Evolutionary conservation across 106 monocot species (phyloP).

Genomic region (Acorus calamus): DNA sequence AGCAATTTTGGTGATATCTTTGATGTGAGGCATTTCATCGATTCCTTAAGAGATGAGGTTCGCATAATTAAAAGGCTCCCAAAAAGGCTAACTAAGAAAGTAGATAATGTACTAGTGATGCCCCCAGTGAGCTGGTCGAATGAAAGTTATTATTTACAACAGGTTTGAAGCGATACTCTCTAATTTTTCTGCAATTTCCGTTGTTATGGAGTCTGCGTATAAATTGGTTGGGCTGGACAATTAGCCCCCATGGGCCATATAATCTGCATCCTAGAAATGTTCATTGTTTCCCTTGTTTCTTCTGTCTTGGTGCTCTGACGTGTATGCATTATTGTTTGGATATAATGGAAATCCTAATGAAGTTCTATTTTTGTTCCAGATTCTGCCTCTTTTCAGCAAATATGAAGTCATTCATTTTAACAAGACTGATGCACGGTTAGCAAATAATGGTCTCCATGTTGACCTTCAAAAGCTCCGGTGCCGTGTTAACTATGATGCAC

Average conservation of each 20-base stretch:
- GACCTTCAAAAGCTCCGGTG: constrained; percentile 87
- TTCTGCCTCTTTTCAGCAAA: constrained; percentile 73
- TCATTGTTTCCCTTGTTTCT: neutral
- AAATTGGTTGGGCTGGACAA: too few species aligned
- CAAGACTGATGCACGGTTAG: constrained; percentile 89
- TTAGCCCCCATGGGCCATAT: too few species aligned
- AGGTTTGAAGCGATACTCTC: constrained; percentile 37
- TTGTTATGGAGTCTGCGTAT: too few species aligned
- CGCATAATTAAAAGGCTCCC: constrained; percentile 69
- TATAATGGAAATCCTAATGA: neutral
- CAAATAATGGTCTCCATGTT: constrained; percentile 74
- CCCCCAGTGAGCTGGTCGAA: constrained; percentile 92
- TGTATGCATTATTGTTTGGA: neutral
- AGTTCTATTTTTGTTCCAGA: constrained; percentile 32
- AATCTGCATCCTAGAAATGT: neutral
- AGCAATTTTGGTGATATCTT: constrained; percentile 90
- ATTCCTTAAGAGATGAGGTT: constrained; percentile 77
- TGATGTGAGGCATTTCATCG: constrained; percentile 80
- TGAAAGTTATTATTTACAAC: constrained; percentile 80
- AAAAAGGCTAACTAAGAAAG: constrained; percentile 29
- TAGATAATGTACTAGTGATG: constrained; percentile 36
- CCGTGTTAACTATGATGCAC: constrained; percentile 79
- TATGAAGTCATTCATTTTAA: constrained; percentile 74
- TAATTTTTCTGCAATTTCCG: neutral
- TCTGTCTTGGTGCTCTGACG: neutral